Evolutionary conservation across 2,329 filamentous ascomycete genomes (phyloP), one percentile per base, ranked within the genome.

Genomic region (Penicillium sp.): DNA sequence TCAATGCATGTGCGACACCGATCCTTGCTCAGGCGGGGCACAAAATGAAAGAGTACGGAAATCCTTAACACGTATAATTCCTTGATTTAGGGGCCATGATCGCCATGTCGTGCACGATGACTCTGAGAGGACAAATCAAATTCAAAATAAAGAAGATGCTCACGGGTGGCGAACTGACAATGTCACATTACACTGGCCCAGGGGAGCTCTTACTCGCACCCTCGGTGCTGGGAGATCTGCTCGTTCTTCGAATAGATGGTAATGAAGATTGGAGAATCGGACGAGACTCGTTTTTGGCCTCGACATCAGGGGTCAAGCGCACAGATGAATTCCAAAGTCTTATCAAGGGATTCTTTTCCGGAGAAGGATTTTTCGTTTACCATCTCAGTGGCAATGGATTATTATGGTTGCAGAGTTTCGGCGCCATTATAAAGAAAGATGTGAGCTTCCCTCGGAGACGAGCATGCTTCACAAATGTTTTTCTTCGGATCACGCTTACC

Each of bases 391-490:
- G 91, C 0, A 79, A 76, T 5, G 93, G 93, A 0, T 73, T 97
- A 34, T 64, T 95, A 36, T 98, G 91, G 88, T 77, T 96, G 41
- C 87, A 88, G 7, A 95, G 88, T 62, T 91, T 98, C 61, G 93
- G 93, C 6, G 93, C 93, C 4, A 95, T 98, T 52, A 88, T 97
- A 53, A 80, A 86, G 62, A 97, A 97, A 73, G 89, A 96, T n/a
- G n/a, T n/a, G n/a, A n/a, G n/a, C n/a, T n/a, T n/a, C n/a, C n/a
- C n/a, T n/a, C n/a, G n/a, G n/a, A n/a, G n/a, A n/a, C n/a, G n/a
- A n/a, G n/a, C n/a, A n/a, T n/a, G n/a, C n/a, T n/a, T n/a, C n/a
- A n/a, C n/a, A n/a, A n/a, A n/a, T n/a, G n/a, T n/a, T n/a, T n/a
- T n/a, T n/a, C n/a, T n/a, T n/a, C n/a, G n/a, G n/a, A n/a, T n/a